A percentile compares a stretch with the other conserved stretches of the same genome.
Evolutionary conservation across 768 basidiomycete species (phyloP).

Genomic region (Phaeolepiota aurea): DNA sequence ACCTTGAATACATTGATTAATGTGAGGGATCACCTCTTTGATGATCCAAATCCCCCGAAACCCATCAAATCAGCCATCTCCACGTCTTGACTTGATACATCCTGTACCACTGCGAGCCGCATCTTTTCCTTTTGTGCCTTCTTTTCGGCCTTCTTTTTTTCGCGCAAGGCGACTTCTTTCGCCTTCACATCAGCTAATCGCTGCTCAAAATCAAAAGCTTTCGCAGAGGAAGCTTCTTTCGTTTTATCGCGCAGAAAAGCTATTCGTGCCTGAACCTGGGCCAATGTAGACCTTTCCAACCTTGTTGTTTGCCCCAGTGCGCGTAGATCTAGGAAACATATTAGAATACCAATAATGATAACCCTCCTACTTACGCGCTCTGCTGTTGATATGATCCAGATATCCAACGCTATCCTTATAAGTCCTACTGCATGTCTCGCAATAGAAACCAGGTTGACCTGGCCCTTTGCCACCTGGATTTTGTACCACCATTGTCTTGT

Average conservation of each 20-base stretch:
- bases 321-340: conserved; percentile 61
- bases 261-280: conserved; percentile 89
- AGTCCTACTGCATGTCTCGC: conserved; percentile 84
- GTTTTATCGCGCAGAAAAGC: conserved; percentile 83
- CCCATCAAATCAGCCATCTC: conserved; percentile 86
- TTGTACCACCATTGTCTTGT: conserved; percentile 92
- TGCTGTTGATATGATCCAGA: conserved; percentile 91
- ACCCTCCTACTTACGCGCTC: conserved; percentile 62
- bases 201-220: conserved; percentile 91
- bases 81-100: conserved; percentile 38
- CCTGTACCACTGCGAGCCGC: conserved; percentile 55
- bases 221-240: conserved; percentile 71
- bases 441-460: conserved; percentile 91
- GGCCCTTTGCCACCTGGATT: conserved; percentile 75
- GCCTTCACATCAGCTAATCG: conserved; percentile 77
- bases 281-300: conserved; percentile 81
- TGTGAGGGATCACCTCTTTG: conserved; percentile 58
- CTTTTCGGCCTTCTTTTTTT: conserved; percentile 71
- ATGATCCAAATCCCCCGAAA: conserved; percentile 81
- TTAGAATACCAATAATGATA: conserved; percentile 1
- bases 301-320: conserved; percentile 94
- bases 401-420: conserved; percentile 94
- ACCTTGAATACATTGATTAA: not conserved
- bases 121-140: conserved; percentile 71
- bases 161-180: conserved; percentile 58